These are phyloP conservation scores for Coprinellus micaceus DNA, from an alignment of 768 basidiomycete genomes.

Conservation along the genomic window DNA sequence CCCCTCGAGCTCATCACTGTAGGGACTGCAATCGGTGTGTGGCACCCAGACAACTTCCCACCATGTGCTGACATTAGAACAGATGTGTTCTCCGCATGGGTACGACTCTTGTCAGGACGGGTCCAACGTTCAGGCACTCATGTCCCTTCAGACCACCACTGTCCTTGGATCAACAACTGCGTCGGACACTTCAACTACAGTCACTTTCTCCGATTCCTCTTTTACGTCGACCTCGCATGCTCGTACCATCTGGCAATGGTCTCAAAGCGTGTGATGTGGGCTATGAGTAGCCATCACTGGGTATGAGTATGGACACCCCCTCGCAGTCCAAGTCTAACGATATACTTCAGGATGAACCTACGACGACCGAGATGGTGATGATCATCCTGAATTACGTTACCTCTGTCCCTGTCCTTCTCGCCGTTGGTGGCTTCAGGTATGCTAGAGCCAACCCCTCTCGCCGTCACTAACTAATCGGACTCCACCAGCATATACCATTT, in stretches of 20 bases:
- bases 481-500: constrained; percentile 77
- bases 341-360: constrained; percentile 60
- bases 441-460: too few relatives aligned
- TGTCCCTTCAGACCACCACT: constrained; percentile 68
- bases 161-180: constrained; percentile 93
- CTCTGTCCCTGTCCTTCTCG: constrained; percentile 80
- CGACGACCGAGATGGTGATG: constrained; percentile 68
- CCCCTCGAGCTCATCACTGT: constrained; percentile 91
- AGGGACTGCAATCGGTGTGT: constrained; percentile 76
- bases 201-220: constrained; percentile 86
- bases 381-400: constrained; percentile 85
- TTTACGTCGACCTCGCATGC: constrained; percentile 89
- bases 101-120: background rate
- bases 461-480: too few relatives aligned
- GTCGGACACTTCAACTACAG: constrained; percentile 92
- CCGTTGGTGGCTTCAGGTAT: constrained; percentile 94
- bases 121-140: constrained; percentile 3
- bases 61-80: constrained; percentile 3
- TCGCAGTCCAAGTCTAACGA: background rate
- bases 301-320: constrained; percentile 31
- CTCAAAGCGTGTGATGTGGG: constrained; percentile 53
- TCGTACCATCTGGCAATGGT: constrained; percentile 86
- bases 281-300: constrained; percentile 45
- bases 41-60: background rate
- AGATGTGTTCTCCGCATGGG: constrained; percentile 92